phyloP scores from a whole-genome alignment of 1,284 basidiomycete species.

The Hypsizygus ulmarius region DNA sequence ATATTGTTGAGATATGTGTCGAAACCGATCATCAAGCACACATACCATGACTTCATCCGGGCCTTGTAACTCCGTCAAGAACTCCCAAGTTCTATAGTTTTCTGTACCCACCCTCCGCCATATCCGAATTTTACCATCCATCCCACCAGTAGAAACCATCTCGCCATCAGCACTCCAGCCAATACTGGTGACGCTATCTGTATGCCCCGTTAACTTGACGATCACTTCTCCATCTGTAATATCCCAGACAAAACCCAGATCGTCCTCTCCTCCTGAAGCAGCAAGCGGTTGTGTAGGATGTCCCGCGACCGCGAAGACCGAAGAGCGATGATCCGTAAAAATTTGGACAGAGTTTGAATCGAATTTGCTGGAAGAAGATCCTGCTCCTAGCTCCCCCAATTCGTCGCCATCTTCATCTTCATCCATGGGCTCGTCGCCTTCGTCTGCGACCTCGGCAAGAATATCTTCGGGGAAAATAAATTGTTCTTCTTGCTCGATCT shows the following conservation, averaged over 20 bases:
- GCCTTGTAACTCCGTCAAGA: constrained; percentile 88
- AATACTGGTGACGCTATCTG: constrained; percentile 83
- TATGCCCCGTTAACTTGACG: constrained; percentile 86
- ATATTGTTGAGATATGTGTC: constrained; percentile 8
- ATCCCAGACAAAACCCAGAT: constrained; percentile 93
- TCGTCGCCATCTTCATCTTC: constrained; percentile 56
- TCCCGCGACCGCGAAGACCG: constrained; percentile 83
- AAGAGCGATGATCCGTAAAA: constrained; percentile 61
- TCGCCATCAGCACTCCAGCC: constrained; percentile 89
- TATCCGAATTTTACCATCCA: constrained; percentile 93
- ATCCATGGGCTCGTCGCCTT: constrained; percentile 73
- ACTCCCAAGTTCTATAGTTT: constrained; percentile 83
- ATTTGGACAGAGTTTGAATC: constrained; percentile 68
- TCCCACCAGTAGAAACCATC: constrained; percentile 91
- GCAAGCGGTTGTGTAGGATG: constrained; percentile 88
- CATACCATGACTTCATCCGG: constrained; percentile 91
- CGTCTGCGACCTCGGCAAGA: constrained; percentile 61
- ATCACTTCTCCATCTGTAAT: constrained; percentile 80
- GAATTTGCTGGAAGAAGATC: constrained; percentile 34
- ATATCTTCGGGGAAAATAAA: constrained; percentile 66
- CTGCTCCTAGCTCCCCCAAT: constrained; percentile 37
- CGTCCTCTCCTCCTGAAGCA: constrained; percentile 93
- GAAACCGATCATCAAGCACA: background rate
- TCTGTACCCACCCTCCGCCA: constrained; percentile 83
- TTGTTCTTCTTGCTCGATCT: constrained; percentile 41